Base-by-base conservation (phyloP, 2,329 filamentous ascomycete genomes). In the Pseudopyricularia cyperi region DNA sequence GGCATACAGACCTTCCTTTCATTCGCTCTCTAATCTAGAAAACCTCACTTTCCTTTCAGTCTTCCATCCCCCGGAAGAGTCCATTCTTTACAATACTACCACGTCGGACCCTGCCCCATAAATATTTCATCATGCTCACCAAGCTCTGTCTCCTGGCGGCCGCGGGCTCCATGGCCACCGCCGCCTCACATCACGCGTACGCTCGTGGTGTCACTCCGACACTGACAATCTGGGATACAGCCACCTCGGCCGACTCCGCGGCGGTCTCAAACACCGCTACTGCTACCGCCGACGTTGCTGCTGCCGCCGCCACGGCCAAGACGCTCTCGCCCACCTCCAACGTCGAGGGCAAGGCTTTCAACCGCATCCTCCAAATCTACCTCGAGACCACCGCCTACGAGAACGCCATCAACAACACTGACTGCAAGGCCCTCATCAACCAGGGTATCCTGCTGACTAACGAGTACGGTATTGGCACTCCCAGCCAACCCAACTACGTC, bases 401-500 rank as follows among this genome's bases (percentile, higher is more conserved):
- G 51, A 76, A 81, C 60, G 80, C 85, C 2, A 70, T 71, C 35
- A 76, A 73, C 15, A 83, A 89, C 63, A 73, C 76, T 79, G 61
- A 61, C 62, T 68, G 83, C 19, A 63, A 67, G 39, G 80, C 68
- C 68, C 68, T 85, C 22, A 79, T 80, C 11, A 66, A 69, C 55
- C 73, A 78, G 64, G 84, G 83, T 50, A 78, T 88, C 56, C 76
- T 73, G 4, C 70, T 88, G 30, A 71, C 68, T 48, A 76, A 78
- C 59, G 74, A 76, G 66, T 77, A 73, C 54, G 83, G 73, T 19
- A 68, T 85, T 37, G 87, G 84, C 1, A 85, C 89, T 60, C 84
- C 85, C 1, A 84, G 79, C 0, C 76, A 89, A 71, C 85, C 85
- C 19, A 90, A 90, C 70, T 90, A 90, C 64, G 75, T 82, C 53